Evolutionary conservation across 1,284 basidiomycete species (phyloP).

Genomic region (Coniferiporia sulphurascens): DNA sequence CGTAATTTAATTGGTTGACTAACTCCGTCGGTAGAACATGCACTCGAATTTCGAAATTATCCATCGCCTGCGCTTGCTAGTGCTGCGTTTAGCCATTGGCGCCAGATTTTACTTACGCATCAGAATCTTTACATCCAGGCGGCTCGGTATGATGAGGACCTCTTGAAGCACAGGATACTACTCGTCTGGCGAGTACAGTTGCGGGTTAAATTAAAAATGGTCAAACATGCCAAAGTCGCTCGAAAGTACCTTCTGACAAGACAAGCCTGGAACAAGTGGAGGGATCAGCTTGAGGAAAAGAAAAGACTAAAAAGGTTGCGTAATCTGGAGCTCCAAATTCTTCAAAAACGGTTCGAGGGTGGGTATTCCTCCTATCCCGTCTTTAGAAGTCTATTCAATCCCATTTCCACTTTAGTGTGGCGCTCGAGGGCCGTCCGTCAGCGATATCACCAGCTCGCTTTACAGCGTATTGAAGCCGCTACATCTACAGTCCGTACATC

Average conservation of each 20-base stretch:
- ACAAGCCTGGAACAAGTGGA: constrained; percentile 50
- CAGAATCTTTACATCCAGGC: constrained; percentile 50
- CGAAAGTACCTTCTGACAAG: constrained; percentile 50
- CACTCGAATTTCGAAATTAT: constrained; percentile 16
- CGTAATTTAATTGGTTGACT: background rate
- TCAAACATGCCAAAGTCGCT: constrained; percentile 55
- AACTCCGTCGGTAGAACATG: constrained; percentile 7
- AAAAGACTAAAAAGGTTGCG: constrained; percentile 43
- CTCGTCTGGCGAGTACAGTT: constrained; percentile 56
- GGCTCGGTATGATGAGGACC: constrained; percentile 40
- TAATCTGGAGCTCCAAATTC: constrained; percentile 36
- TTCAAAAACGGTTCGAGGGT: constrained; percentile 26
- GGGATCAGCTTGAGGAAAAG: constrained; percentile 42
- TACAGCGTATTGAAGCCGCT: constrained; percentile 4
- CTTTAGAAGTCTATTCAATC: background rate
- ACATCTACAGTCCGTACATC: background rate
- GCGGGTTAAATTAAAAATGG: constrained; percentile 44
- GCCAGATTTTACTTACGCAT: constrained; percentile 30
- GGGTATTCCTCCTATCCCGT: background rate
- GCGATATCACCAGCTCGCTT: constrained; percentile 4
- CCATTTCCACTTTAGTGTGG: constrained; percentile 8
- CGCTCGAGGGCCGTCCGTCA: constrained; percentile 6
- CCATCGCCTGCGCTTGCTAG: constrained; percentile 11
- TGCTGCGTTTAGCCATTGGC: constrained; percentile 14
- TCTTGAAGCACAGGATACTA: constrained; percentile 41